phyloP scores from a whole-genome alignment of 495 filamentous ascomycete species.

The Xylaria intraflava region DNA sequence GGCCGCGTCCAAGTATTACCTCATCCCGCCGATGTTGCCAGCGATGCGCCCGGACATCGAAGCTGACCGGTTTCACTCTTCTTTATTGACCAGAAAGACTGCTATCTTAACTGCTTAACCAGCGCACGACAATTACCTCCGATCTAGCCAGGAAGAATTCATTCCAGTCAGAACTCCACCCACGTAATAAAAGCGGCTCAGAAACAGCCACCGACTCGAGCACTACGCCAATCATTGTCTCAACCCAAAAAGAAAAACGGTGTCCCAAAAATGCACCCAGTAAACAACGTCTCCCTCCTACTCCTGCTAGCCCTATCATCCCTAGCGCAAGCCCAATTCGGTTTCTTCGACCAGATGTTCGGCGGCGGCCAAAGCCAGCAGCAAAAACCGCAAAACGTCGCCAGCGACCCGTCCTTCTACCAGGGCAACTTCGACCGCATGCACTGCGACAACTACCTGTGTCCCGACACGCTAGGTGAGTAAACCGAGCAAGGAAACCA shows the following conservation, averaged over 20 bases:
- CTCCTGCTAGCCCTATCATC: slow-evolving; percentile 24
- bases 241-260: background rate
- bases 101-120: no score
- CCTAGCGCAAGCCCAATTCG: slow-evolving; percentile 57
- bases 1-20: background rate
- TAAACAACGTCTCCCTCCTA: slow-evolving; percentile 28
- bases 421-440: slow-evolving; percentile 61
- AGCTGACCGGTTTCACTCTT: no score
- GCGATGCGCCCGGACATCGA: slow-evolving; percentile 12
- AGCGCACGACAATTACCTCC: no score
- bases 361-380: slow-evolving; percentile 49
- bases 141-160: no score
- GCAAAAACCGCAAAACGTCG: slow-evolving; percentile 62
- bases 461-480: slow-evolving; percentile 69
- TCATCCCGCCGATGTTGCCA: slow-evolving; percentile 27
- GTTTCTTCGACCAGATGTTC: slow-evolving; percentile 80
- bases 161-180: background rate
- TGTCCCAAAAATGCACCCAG: background rate
- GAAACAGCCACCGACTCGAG: background rate
- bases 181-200: background rate
- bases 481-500: background rate
- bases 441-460: slow-evolving; percentile 84
- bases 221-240: background rate
- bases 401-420: slow-evolving; percentile 73
- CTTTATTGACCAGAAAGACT: no score